A percentile compares a stretch with the other conserved stretches of the same genome.
These are phyloP conservation scores for Sporisorium sorghi DNA, from an alignment of 1,284 basidiomycete genomes.

Conservation along the genomic window DNA sequence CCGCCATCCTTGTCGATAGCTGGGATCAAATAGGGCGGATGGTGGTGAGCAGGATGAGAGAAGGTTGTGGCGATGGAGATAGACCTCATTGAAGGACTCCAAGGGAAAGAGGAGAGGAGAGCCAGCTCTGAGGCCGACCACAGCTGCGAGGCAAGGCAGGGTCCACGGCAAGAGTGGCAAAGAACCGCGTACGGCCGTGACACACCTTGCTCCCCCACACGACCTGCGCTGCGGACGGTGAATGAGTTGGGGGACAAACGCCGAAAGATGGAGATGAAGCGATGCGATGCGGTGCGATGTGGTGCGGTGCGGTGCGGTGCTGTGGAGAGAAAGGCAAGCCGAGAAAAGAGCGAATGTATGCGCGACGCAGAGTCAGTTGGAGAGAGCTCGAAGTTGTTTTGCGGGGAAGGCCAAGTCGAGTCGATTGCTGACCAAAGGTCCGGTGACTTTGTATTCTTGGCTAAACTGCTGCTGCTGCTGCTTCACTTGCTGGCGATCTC, in stretches of 20 bases:
- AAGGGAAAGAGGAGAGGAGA: too few relatives aligned
- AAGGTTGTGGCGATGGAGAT: neutral
- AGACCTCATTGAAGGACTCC: neutral
- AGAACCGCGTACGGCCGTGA: neutral
- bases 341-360: neutral
- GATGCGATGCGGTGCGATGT: neutral
- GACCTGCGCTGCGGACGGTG: neutral
- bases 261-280: neutral
- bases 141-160: slow-evolving; percentile 4
- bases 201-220: neutral
- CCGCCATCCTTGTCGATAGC: slow-evolving; percentile 4
- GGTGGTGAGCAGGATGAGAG: neutral
- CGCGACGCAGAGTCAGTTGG: neutral
- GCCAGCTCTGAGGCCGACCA: neutral
- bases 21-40: neutral
- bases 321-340: neutral
- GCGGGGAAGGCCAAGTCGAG: neutral
- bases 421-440: neutral
- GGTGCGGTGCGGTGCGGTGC: too few relatives aligned
- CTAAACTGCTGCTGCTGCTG: neutral
- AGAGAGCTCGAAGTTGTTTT: neutral
- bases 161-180: neutral
- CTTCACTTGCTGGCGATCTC: neutral
- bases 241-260: neutral
- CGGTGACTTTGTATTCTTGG: neutral